Evolutionary conservation across 1,284 basidiomycete genomes (phyloP).

Genomic region (Trichosporon asahii): DNA sequence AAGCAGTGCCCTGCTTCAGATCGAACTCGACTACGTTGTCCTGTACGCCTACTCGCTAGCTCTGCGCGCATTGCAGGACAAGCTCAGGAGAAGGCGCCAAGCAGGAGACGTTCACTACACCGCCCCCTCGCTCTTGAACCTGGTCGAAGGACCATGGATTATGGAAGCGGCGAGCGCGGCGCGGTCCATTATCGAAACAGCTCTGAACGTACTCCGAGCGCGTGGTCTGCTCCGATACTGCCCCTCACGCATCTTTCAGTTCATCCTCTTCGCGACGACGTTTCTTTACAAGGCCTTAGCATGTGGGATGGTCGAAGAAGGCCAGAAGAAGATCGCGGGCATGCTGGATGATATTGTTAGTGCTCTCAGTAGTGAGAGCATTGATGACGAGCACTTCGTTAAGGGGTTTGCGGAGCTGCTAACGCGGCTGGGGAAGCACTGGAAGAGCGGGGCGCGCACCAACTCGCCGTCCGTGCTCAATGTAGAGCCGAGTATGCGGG

Average conservation of each 20-base stretch:
- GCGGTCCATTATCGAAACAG: neutral
- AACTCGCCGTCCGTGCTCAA: neutral
- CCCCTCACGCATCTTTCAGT: slow-evolving; percentile 19
- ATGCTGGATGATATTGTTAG: neutral
- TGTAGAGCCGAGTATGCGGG: neutral
- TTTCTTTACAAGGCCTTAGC: slow-evolving; percentile 19
- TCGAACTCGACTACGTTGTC: slow-evolving; percentile 21
- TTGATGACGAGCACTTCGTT: slow-evolving; percentile 20
- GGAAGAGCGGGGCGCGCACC: neutral
- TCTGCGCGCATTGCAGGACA: slow-evolving; percentile 15
- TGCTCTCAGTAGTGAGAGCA: slow-evolving; percentile 6
- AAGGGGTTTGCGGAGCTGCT: slow-evolving; percentile 17
- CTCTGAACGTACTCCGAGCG: slow-evolving; percentile 8
- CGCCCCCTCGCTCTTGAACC: slow-evolving; percentile 17
- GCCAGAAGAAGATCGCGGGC: neutral
- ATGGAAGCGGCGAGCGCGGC: slow-evolving; percentile 14
- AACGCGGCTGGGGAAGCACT: slow-evolving; percentile 19
- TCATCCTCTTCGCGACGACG: slow-evolving; percentile 21
- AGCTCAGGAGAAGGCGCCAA: slow-evolving; percentile 14
- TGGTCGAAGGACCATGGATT: slow-evolving; percentile 23
- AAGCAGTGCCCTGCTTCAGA: slow-evolving; percentile 12
- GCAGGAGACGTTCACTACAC: slow-evolving; percentile 16
- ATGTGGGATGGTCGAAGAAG: neutral
- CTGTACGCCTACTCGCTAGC: slow-evolving; percentile 20
- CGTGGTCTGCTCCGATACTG: slow-evolving; percentile 12